Base-by-base conservation (phyloP, 805 yeast species). In the Nematodospora valgi region DNA sequence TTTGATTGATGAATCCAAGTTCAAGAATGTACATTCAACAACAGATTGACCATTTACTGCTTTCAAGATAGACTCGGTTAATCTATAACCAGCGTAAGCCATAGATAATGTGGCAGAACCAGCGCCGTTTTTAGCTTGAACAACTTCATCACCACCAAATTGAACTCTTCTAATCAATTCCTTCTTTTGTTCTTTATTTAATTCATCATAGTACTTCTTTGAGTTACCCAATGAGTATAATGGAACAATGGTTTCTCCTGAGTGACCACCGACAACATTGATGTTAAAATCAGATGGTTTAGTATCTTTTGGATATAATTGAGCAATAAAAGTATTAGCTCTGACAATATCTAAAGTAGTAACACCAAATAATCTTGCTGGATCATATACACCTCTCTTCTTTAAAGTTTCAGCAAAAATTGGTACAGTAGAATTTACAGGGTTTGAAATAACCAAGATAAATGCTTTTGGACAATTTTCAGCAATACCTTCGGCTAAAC, bases 201-300 rank as follows among this genome's bases (percentile, higher is more conserved):
- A 64, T 45, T 64, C 64, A 32, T 56, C 52, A 47, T 49, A 66
- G 48, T 48, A 58, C 6, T 48, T 17, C 45, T 52, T 54, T 35
- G 72, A 52, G 38, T 49, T 40, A 30, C 70, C 64, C 23, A 65
- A 42, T 24, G 88, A 74, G 58, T 82, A 76, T 47, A 88, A 71
- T 36, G 97, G 97, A 27, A 88, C 93, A 55, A 88, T 88, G 32
- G 96, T 88, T 56, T 83, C 91, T 46, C 96, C 96, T 21, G 95
- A 86, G 71, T 88, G 97, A 35, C 97, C 97, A 43, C 96, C 97
- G 48, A 88, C 70, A 35, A 89, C 96, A 14, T 87, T 80, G 37
- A 86, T 68, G 48, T 72, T 73, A 45, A 67, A 72, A 46, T 73
- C 67, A 34, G 85, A 71, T 44, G 77, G 70, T 44, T 67, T 63